Evolutionary conservation across 2,329 filamentous ascomycete genomes (phyloP).

Genomic region (Magnaporthiopsis rhizophila): DNA sequence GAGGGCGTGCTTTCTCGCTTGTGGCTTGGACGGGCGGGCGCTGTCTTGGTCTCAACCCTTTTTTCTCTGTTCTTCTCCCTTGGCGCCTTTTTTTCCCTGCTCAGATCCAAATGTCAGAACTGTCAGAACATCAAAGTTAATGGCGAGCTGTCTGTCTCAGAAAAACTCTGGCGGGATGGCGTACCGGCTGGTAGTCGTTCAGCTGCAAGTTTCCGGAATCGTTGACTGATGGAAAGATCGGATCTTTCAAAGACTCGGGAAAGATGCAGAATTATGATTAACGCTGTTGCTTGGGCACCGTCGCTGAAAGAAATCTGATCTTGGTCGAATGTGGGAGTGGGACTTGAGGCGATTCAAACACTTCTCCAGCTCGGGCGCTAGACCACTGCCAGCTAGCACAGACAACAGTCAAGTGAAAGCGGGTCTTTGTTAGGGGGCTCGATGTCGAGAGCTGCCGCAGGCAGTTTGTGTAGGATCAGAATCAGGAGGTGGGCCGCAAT

Average conservation of each 20-base stretch:
- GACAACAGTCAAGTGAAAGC: not conserved
- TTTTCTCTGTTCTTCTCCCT: slow-evolving; percentile 1
- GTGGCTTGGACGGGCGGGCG: not conserved
- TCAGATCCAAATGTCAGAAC: not conserved
- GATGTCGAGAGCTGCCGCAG: not conserved
- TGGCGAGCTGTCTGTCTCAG: not conserved
- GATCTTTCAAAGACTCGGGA: not conserved
- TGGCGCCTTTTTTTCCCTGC: not conserved
- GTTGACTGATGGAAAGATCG: not conserved
- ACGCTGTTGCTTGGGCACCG: not conserved
- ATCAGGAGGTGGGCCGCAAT: not conserved
- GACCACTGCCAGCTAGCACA: not conserved
- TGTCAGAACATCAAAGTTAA: not conserved
- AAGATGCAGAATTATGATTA: not conserved
- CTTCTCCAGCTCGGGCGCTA: not conserved
- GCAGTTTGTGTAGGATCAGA: not conserved
- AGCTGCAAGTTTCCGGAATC: not conserved
- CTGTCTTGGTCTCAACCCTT: not conserved
- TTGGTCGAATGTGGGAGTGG: not conserved
- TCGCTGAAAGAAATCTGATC: not conserved
- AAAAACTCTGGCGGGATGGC: not conserved
- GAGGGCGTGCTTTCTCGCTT: not conserved
- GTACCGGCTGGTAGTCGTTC: not conserved
- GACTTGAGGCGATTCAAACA: not conserved
- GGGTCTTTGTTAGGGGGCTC: not conserved